Evolutionary conservation across 768 basidiomycete species (phyloP), one percentile per base, ranked within the genome.

Genomic region (Amanita inopinata): DNA sequence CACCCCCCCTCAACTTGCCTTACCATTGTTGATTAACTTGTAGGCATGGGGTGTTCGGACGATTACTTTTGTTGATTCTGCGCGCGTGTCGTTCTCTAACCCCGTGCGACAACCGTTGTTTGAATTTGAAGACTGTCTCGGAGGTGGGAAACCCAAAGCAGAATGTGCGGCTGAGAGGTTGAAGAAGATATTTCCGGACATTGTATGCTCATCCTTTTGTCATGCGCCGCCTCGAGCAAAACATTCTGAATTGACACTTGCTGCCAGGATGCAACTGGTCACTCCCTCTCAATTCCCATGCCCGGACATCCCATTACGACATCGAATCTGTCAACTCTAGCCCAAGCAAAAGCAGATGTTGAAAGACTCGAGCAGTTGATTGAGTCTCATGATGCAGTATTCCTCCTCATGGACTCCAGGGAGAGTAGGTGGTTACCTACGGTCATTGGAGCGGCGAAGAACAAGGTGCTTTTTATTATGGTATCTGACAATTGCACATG

Each of bases 401-500:
- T 92, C 60, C 66, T 97, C 23, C 69, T 98, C 17, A 98, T 97
- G 96, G 96, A 98, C 57, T 97, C 92, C n/a, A 69, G 94, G 25
- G 96, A 99, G 61, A 92, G 89, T 51, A 65, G 96, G 33, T 99
- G 96, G 96, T 63, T 99, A 38, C 96, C 94, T 8, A 96, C 90
- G 0, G 78, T 99, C 8, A 61, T 99, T 10, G 85, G 80, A 0
- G 79, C 85, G 0, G 73, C 80, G 6, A 88, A 91, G 61, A 78
- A 77, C 41, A 98, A 98, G 75, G 89, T 83, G 43, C 17, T 59
- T 31, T 40, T 36, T 7, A 14, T n/a, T 23, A 35, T 39, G 14
- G 23, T 17, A 15, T 24, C 30, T 28, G 15, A 18, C n/a, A 23
- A 19, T 19, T 22, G 17, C 33, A 5, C 10, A n/a, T n/a, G n/a